A percentile compares a stretch with the other conserved stretches of the same genome.
Conservation (phyloP, 129 eudicot genomes). For the Tagetes erecta region DNA sequence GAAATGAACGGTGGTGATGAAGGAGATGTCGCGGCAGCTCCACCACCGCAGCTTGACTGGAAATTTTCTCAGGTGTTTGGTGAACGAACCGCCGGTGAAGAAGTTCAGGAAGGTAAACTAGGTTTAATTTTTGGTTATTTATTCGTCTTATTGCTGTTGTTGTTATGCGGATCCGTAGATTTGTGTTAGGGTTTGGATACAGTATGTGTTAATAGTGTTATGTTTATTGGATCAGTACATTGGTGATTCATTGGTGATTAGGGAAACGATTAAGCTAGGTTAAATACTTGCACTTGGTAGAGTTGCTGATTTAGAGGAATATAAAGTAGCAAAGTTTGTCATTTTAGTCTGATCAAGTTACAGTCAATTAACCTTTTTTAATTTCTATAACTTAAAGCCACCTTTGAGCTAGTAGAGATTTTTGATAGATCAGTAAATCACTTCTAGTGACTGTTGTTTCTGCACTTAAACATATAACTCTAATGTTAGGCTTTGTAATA, state of each 20-base stretch:
- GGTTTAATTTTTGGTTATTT: constrained; percentile 20
- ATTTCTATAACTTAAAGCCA: neutral
- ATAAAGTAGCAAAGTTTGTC: neutral
- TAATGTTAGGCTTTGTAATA: neutral
- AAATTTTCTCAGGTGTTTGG: constrained; percentile 82
- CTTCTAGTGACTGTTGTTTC: neutral
- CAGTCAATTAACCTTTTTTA: neutral
- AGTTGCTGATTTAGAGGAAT: constrained; percentile 17
- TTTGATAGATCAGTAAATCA: neutral
- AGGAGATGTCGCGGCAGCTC: constrained; percentile 58
- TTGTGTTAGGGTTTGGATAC: constrained; percentile 41
- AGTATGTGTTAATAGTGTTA: neutral
- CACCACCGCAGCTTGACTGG: constrained; percentile 83
- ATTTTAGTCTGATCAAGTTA: constrained; percentile 21
- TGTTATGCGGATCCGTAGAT: constrained; percentile 21
- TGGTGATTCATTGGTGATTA: constrained; percentile 10
- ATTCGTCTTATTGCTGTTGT: neutral
- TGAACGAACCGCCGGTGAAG: constrained; percentile 72
- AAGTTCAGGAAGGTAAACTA: constrained; percentile 60
- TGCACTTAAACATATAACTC: neutral
- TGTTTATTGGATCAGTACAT: constrained; percentile 27
- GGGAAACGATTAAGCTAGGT: neutral
- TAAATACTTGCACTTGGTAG: constrained; percentile 5
- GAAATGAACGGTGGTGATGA: constrained; percentile 66
- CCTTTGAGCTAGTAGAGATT: neutral